Conservation (phyloP, 1,284 basidiomycete species). For the Ganoderma lingzhi region DNA sequence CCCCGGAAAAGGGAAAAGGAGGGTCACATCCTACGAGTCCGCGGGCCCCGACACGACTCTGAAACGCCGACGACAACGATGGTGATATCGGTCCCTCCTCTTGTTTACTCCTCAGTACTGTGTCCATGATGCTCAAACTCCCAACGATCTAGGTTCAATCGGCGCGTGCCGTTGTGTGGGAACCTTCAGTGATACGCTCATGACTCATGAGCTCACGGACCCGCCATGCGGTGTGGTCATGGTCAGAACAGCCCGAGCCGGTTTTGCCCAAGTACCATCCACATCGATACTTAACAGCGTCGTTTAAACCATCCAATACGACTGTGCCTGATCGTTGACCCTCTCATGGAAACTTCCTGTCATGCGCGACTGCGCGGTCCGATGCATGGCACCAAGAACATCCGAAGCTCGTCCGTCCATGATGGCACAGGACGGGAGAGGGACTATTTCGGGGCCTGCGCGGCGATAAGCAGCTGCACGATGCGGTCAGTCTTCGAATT, state of each 20-base stretch:
- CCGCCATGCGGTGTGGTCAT: neutral
- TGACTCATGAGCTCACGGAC: no score
- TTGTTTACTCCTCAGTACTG: neutral
- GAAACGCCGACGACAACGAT: neutral
- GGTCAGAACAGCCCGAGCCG: neutral
- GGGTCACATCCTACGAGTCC: conserved; percentile 9
- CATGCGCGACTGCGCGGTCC: neutral
- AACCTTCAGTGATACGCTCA: conserved; percentile 1
- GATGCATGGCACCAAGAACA: conserved; percentile 2
- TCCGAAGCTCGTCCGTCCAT: neutral
- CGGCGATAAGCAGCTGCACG: neutral
- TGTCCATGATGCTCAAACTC: neutral
- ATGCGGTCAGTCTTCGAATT: neutral
- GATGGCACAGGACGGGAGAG: neutral
- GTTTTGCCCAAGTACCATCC: neutral
- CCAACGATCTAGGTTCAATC: conserved; percentile 5
- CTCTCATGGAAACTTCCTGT: neutral
- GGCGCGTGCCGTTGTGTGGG: neutral
- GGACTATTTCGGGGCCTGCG: neutral
- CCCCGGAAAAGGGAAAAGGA: neutral
- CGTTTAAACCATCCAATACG: neutral
- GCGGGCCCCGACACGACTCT: neutral
- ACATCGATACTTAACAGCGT: neutral
- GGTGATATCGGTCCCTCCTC: conserved; percentile 4
- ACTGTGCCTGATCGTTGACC: conserved; percentile 1